Evolutionary conservation across 768 basidiomycete species (phyloP).

Genomic region (Lactifluus subvellereus): DNA sequence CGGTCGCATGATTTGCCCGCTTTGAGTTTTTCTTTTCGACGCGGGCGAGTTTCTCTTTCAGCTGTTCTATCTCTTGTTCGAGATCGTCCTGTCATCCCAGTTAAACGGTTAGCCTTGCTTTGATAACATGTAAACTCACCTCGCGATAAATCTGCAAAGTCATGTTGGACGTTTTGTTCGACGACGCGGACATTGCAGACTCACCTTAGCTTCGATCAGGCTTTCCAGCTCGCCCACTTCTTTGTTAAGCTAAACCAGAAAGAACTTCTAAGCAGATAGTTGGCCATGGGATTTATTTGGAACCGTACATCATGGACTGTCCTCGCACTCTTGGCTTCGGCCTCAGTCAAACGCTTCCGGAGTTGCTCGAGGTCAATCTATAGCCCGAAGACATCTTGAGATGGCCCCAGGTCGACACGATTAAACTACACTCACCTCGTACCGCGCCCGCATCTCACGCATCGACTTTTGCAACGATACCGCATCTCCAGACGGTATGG

Average conservation of each 20-base stretch:
- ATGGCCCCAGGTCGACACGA: neutral
- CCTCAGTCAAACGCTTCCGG: slow-evolving; percentile 60
- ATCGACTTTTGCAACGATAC: slow-evolving; percentile 38
- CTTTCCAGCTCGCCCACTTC: slow-evolving; percentile 91
- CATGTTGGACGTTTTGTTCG: neutral
- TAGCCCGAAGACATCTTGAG: neutral
- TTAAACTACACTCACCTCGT: slow-evolving; percentile 41
- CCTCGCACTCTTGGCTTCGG: slow-evolving; percentile 71
- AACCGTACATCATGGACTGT: slow-evolving; percentile 59
- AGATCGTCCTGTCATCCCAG: slow-evolving; percentile 62
- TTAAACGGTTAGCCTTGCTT: no score
- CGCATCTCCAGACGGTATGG: slow-evolving; percentile 30
- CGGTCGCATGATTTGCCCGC: slow-evolving; percentile 33
- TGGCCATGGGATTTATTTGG: neutral
- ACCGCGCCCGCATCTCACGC: slow-evolving; percentile 45
- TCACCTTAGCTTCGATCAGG: slow-evolving; percentile 89
- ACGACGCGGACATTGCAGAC: slow-evolving; percentile 3
- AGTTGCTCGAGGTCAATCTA: slow-evolving; percentile 64
- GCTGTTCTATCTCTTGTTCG: slow-evolving; percentile 73
- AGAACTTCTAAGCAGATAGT: slow-evolving; percentile 5
- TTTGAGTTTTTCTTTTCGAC: slow-evolving; percentile 53
- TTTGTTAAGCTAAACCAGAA: slow-evolving; percentile 61
- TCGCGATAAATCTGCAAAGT: slow-evolving; percentile 72
- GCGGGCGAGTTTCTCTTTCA: slow-evolving; percentile 64
- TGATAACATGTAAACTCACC: slow-evolving; percentile 34